phyloP scores from a whole-genome alignment of 2,329 filamentous ascomycete species.

The Pseudogymnoascus sp. region DNA sequence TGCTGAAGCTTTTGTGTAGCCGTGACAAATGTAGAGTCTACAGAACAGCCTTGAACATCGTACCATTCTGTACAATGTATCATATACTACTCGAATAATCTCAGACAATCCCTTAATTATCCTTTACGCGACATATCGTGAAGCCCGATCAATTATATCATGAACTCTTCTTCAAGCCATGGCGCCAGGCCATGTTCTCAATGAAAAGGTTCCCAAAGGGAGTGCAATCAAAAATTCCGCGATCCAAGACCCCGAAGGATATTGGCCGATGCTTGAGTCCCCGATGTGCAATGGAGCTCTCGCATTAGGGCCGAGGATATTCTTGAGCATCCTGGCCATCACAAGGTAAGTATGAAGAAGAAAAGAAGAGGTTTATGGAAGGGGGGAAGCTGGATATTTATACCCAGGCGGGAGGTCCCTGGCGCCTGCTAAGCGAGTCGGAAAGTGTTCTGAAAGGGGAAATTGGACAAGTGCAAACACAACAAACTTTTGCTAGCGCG shows the following conservation, averaged over 20 bases:
- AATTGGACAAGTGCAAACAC: not conserved
- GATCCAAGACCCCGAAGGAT: slow-evolving; percentile 40
- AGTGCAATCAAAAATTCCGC: slow-evolving; percentile 42
- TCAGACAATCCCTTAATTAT: too few relatives aligned
- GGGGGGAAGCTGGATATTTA: slow-evolving; percentile 6
- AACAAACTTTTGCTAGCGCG: slow-evolving; percentile 1
- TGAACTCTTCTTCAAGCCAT: slow-evolving; percentile 18
- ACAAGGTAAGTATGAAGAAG: slow-evolving; percentile 20
- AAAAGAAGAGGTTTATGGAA: slow-evolving; percentile 12
- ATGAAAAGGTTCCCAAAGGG: slow-evolving; percentile 21
- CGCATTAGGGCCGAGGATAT: slow-evolving; percentile 31
- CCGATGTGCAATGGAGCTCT: slow-evolving; percentile 46
- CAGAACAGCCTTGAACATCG: not conserved
- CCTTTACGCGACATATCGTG: not conserved
- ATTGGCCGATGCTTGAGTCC: slow-evolving; percentile 40
- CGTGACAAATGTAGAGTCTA: not conserved
- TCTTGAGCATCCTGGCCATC: slow-evolving; percentile 13
- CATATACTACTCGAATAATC: not conserved
- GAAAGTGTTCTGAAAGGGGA: not conserved
- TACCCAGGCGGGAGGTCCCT: not conserved
- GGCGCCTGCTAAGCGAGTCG: not conserved
- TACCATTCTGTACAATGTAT: not conserved
- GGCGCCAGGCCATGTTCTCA: slow-evolving; percentile 13
- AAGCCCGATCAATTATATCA: not conserved
- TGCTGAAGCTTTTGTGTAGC: not conserved